Conservation (phyloP, 2,329 filamentous ascomycete species). For the Botryotinia convoluta region DNA sequence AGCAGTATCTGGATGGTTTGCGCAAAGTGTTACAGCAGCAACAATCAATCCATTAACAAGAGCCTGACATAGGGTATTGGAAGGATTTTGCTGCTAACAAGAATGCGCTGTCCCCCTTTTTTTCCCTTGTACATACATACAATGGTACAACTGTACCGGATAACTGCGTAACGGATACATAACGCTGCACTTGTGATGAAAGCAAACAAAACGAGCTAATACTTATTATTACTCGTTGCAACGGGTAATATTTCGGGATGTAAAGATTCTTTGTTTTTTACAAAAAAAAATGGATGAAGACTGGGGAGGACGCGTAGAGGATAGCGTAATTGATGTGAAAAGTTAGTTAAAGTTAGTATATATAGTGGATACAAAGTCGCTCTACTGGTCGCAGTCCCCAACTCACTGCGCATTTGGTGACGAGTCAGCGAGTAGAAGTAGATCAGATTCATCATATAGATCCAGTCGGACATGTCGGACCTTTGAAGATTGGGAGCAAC, state of each 20-base stretch:
- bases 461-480: background rate
- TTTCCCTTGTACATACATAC: background rate
- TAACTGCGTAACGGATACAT: background rate
- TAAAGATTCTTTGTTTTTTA: background rate
- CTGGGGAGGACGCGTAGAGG: slow-evolving; percentile 6
- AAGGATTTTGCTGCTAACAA: background rate
- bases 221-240: background rate
- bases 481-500: background rate
- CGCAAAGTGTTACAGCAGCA: background rate
- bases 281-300: background rate
- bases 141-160: background rate
- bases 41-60: background rate
- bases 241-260: background rate
- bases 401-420: background rate
- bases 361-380: background rate
- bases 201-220: background rate
- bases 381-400: slow-evolving; percentile 3
- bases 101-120: background rate
- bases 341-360: background rate
- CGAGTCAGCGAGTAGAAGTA: background rate
- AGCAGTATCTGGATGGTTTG: background rate
- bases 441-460: background rate
- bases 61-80: background rate
- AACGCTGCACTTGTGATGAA: too few species aligned
- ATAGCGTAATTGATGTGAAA: slow-evolving; percentile 16